These are phyloP conservation scores for Dipteronia dyeriana DNA, from an alignment of 345 rosid species.

Conservation along the genomic window DNA sequence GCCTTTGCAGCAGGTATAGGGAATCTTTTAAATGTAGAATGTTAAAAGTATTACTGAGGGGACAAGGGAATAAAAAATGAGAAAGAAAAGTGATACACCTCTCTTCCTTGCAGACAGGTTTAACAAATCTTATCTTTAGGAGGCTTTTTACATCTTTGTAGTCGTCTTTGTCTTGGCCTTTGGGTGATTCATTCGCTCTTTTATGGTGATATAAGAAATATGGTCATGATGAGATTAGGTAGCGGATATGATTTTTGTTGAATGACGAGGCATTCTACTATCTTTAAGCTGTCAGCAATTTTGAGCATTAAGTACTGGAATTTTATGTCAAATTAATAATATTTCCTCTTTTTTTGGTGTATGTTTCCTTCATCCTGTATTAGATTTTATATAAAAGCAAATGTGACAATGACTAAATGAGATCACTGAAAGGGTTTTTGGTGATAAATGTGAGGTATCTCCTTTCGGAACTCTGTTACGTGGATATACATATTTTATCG, in stretches of 20 bases:
- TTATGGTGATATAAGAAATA: background rate
- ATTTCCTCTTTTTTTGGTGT: conserved; percentile 10
- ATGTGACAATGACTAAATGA: conserved; percentile 93
- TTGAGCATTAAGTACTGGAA: background rate
- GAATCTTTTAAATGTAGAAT: background rate
- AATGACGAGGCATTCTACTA: background rate
- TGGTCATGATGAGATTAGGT: background rate
- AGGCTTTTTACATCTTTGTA: background rate
- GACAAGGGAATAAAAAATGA: background rate
- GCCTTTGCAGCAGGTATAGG: background rate
- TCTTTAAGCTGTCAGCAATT: background rate
- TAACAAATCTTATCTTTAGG: background rate
- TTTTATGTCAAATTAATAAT: background rate
- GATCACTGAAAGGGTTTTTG: conserved; percentile 69
- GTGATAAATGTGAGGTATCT: conserved; percentile 85
- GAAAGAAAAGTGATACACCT: background rate
- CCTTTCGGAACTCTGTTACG: conserved; percentile 16
- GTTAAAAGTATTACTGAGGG: background rate
- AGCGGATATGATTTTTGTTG: background rate
- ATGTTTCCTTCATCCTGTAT: conserved; percentile 24
- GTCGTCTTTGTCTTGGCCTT: background rate
- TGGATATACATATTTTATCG: conserved; percentile 17
- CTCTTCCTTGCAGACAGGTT: background rate
- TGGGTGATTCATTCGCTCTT: background rate
- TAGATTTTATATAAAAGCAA: conserved; percentile 93